Evolutionary conservation across 2,329 filamentous ascomycete genomes (phyloP).

Genomic region (Fulvia fulva): DNA sequence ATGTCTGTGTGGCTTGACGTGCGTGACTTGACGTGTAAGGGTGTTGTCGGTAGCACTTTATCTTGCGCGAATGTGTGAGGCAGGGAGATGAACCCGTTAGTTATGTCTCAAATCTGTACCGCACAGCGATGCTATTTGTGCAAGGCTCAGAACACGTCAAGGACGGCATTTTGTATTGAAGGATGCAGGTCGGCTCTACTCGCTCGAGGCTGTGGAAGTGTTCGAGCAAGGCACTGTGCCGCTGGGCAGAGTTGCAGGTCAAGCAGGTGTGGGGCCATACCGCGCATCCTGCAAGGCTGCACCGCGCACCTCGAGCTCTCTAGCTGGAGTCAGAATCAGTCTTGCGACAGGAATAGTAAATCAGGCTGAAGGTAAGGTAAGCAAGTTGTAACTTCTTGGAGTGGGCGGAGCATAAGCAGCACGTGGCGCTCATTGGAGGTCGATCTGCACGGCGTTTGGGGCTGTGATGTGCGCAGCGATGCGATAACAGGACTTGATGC

Average conservation of each 20-base stretch:
- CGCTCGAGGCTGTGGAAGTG: background rate
- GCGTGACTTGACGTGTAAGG: background rate
- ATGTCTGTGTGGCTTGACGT: background rate
- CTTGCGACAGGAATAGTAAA: background rate
- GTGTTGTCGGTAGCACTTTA: background rate
- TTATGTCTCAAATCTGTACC: slow-evolving; percentile 3
- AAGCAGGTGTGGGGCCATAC: background rate
- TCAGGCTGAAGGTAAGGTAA: background rate
- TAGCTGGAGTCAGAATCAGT: background rate
- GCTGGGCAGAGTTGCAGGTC: background rate
- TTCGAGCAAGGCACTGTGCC: background rate
- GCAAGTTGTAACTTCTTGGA: background rate
- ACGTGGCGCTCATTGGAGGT: slow-evolving; percentile 1
- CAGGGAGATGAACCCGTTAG: background rate
- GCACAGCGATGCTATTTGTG: background rate
- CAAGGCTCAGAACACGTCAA: background rate
- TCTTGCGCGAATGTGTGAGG: background rate
- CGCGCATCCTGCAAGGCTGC: background rate
- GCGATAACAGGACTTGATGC: background rate
- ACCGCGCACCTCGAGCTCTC: background rate
- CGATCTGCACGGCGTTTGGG: background rate
- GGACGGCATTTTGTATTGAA: background rate
- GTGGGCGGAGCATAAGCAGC: background rate
- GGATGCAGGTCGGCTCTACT: background rate
- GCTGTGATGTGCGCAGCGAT: background rate